These are phyloP conservation scores for Dothiorella sarmentorum DNA, from an alignment of 2,329 filamentous ascomycete genomes.

Conservation along the genomic window DNA sequence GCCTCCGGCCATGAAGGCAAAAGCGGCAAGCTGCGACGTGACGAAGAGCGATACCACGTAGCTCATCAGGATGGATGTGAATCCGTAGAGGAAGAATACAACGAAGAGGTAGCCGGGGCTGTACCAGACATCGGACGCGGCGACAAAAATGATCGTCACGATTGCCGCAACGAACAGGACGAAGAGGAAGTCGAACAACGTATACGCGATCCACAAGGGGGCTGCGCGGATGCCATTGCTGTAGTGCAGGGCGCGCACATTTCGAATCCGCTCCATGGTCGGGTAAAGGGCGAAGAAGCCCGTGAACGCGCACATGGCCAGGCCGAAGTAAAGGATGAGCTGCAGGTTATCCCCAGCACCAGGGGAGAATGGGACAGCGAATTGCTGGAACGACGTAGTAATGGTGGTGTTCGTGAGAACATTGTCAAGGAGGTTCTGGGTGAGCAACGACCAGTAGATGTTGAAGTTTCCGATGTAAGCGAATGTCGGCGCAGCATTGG, in stretches of 20 bases:
- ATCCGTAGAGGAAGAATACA: conserved; percentile 74
- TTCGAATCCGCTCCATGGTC: conserved; percentile 73
- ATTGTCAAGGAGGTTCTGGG: conserved; percentile 88
- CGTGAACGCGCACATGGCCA: conserved; percentile 74
- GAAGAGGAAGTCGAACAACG: conserved; percentile 74
- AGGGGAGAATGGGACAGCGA: conserved; percentile 70
- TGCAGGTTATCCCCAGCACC: conserved; percentile 70
- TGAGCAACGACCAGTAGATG: conserved; percentile 66
- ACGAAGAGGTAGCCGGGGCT: conserved; percentile 77
- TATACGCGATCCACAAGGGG: conserved; percentile 82
- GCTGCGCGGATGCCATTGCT: conserved; percentile 82
- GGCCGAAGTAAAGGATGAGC: conserved; percentile 74
- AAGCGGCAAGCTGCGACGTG: conserved; percentile 75
- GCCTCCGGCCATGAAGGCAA: conserved; percentile 74
- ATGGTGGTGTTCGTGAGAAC: conserved; percentile 67
- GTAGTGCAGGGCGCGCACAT: conserved; percentile 82
- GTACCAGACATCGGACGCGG: conserved; percentile 66
- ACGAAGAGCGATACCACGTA: conserved; percentile 81
- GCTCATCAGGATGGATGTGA: conserved; percentile 70
- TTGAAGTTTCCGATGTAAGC: conserved; percentile 66
- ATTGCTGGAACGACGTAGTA: conserved; percentile 66
- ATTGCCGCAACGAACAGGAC: conserved; percentile 65
- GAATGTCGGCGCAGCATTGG: conserved; percentile 59
- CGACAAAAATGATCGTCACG: conserved; percentile 66
- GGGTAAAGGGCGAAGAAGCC: conserved; percentile 88